Evolutionary conservation across 2,329 filamentous ascomycete genomes (phyloP), one percentile per base, ranked within the genome.

Genomic region (Xylaria sp.): DNA sequence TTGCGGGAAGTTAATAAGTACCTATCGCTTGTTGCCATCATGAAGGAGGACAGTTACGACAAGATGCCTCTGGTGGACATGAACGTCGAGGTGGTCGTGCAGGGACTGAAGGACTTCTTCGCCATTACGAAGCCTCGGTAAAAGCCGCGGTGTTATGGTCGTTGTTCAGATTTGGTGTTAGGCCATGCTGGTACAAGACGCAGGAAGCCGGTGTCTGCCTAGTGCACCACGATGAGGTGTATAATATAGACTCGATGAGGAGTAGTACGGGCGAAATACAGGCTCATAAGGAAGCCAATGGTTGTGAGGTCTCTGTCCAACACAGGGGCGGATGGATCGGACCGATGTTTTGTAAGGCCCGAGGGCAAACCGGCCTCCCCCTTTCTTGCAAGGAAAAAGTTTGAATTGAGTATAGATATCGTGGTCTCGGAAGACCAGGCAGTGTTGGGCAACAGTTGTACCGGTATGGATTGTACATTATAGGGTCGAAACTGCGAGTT

Each of bases 1-100:
- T 73, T 89, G 71, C 78, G 86, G 18, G 86, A 89, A 75, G 86
- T 89, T 13, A 86, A 89, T 68, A 82, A 84, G 63, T 92, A 92
- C 71, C 79, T 94, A 51, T 90, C 90, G 0, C 80, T 95, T 11
- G 90, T 95, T 39, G 91, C 90, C 61, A 88, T 95, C 63, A 92
- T 93, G 89, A 89, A 88, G 72, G 89, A 93, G 70, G 90, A 90
- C 57, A 89, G 87, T 34, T 90, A 91, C 67, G 88, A 92, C 70
- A 90, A 90, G 78, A 91, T 93, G 78, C 88, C 89, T 3, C 78
- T 92, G 63, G 89, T 95, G 63, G 91, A 92, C 67, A 91, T 93
- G 83, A 94, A 95, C 68, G 89, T 93, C 2, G 88, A 91, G 68
- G 87, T 90, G 0, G 88, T 92, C 37, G 89, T 92, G 54, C 85